A percentile compares a stretch with the other conserved stretches of the same genome.
These are phyloP conservation scores for Mycena filopes DNA, from an alignment of 768 basidiomycete species.

Conservation along the genomic window DNA sequence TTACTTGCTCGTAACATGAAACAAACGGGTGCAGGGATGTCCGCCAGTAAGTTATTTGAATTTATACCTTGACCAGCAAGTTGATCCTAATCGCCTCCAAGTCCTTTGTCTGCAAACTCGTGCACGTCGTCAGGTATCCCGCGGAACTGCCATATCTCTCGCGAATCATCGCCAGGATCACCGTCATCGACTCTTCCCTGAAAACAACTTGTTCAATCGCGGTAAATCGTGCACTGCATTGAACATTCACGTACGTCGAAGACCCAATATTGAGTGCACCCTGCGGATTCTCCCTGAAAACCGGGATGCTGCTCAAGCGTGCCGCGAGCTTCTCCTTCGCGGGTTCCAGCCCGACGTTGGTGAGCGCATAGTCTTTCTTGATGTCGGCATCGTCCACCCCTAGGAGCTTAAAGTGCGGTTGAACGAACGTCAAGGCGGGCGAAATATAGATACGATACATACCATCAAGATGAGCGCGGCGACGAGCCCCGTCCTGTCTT, in stretches of 20 bases:
- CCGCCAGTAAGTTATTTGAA: background rate
- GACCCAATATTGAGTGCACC: constrained; percentile 48
- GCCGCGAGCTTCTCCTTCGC: constrained; percentile 40
- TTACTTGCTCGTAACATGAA: too few species aligned
- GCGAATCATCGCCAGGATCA: constrained; percentile 43
- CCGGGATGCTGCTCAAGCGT: constrained; percentile 42
- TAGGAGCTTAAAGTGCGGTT: constrained; percentile 42
- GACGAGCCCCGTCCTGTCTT: constrained; percentile 55
- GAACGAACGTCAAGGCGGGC: background rate
- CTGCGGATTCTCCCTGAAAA: constrained; percentile 46
- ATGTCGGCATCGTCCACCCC: constrained; percentile 53
- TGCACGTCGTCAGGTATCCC: constrained; percentile 44
- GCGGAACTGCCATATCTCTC: constrained; percentile 49
- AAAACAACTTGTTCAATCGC: too few species aligned
- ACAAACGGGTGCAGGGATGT: too few species aligned
- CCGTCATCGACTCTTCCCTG: constrained; percentile 50
- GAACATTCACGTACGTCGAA: constrained; percentile 41
- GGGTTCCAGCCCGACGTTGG: constrained; percentile 50
- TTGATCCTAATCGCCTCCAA: constrained; percentile 29
- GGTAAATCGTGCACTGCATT: background rate
- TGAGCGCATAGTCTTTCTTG: constrained; percentile 51
- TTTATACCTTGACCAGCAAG: background rate
- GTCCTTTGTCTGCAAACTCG: constrained; percentile 45
- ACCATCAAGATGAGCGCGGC: constrained; percentile 49
- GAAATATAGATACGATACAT: background rate